Percentiles rank a stretch among this genome's conserved stretches.
Evolutionary conservation across 768 basidiomycete genomes (phyloP).

Genomic region (Naganishia friedmannii): DNA sequence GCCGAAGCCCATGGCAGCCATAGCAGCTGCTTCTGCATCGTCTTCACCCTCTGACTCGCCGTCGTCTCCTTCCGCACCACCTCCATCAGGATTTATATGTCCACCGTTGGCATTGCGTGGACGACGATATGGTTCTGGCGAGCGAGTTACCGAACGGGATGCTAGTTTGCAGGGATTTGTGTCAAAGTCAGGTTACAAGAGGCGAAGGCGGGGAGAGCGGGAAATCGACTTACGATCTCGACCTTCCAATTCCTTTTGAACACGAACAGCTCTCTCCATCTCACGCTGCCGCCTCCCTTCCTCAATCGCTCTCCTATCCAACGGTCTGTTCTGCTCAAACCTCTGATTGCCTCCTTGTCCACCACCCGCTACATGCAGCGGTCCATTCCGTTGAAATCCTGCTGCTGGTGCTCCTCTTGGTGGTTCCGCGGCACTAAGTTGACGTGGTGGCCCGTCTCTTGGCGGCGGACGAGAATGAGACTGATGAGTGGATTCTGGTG

Average conservation of each 20-base stretch:
- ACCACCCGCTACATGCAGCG: background rate
- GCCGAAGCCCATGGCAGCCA: constrained; percentile 77
- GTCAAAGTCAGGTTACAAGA: background rate
- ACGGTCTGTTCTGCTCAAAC: constrained; percentile 14
- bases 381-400: background rate
- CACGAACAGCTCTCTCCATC: constrained; percentile 26
- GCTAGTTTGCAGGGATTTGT: background rate
- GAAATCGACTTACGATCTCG: background rate
- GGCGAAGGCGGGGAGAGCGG: constrained; percentile 4
- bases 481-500: constrained; percentile 1
- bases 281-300: constrained; percentile 45
- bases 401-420: constrained; percentile 1
- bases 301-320: constrained; percentile 33
- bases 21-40: constrained; percentile 69
- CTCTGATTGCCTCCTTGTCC: background rate
- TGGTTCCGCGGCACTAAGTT: background rate
- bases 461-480: constrained; percentile 16
- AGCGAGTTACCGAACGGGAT: background rate
- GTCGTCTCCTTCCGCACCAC: constrained; percentile 49
- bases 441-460: constrained; percentile 3
- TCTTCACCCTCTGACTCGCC: constrained; percentile 42
- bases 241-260: constrained; percentile 13
- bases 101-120: constrained; percentile 17
- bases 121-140: constrained; percentile 24
- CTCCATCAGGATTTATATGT: constrained; percentile 33